Evolutionary conservation across 73 alveolate genomes (phyloP).

Genomic region (Paramecium pentaurelia): DNA sequence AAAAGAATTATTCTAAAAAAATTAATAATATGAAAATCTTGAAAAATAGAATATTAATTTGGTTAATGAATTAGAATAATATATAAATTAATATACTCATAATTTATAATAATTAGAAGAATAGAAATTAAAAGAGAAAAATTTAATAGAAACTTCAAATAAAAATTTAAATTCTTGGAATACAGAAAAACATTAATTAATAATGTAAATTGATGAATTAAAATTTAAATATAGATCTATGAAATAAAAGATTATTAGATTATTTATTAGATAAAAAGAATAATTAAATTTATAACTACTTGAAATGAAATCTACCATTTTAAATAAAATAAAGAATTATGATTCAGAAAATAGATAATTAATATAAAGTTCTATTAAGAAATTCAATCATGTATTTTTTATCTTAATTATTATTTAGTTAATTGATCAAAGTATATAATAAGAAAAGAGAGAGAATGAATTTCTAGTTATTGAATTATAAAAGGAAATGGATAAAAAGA

Average conservation of each 20-base stretch:
- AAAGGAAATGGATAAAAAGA: slow-evolving; percentile 7
- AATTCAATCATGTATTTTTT: background rate
- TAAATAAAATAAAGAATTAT: background rate
- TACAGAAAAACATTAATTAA: slow-evolving; percentile 15
- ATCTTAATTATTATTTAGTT: background rate
- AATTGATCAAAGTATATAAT: background rate
- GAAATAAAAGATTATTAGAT: background rate
- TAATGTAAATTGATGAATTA: background rate
- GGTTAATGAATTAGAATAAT: background rate
- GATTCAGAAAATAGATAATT: background rate
- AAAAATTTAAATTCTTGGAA: background rate
- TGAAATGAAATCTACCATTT: background rate
- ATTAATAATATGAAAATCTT: background rate
- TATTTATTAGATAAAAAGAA: background rate
- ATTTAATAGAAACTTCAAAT: background rate
- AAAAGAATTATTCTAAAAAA: background rate
- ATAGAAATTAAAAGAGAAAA: background rate
- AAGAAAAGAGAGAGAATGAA: background rate
- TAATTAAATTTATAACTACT: background rate
- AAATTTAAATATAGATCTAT: background rate
- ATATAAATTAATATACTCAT: background rate
- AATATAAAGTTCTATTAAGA: background rate
- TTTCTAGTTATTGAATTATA: background rate
- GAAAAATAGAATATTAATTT: background rate
- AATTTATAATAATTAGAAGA: background rate